These are phyloP conservation scores for Pilatotrama ljubarskyi DNA, from an alignment of 768 basidiomycete species.

Conservation along the genomic window DNA sequence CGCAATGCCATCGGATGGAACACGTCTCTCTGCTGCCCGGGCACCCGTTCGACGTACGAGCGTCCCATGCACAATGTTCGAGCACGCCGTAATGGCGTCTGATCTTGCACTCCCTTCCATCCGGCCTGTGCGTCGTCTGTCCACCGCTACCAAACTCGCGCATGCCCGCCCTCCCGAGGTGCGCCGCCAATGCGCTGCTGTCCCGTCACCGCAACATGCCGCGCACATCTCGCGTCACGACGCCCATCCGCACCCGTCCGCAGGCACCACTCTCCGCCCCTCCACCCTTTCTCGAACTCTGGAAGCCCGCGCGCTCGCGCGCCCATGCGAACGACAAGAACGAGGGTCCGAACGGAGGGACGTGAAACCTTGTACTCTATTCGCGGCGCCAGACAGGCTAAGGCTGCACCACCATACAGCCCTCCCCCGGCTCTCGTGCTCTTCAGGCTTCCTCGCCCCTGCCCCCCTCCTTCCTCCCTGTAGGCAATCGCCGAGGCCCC, in stretches of 20 bases:
- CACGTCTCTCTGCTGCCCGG: neutral
- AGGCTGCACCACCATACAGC: neutral
- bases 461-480: neutral
- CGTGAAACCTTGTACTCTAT: constrained; percentile 18
- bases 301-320: neutral
- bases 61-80: neutral
- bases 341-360: neutral
- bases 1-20: neutral
- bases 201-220: neutral
- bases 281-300: neutral
- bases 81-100: constrained; percentile 16
- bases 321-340: neutral
- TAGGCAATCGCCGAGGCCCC: neutral
- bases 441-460: neutral
- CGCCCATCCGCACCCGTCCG: neutral
- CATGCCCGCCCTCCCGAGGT: neutral
- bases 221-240: neutral
- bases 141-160: neutral
- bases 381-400: neutral
- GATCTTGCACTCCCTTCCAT: constrained; percentile 3
- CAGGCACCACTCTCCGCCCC: neutral
- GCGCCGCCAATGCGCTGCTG: neutral
- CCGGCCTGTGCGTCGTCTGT: constrained; percentile 1
- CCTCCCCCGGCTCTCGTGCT: neutral
- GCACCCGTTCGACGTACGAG: neutral